Base-by-base conservation (phyloP, 2,329 filamentous ascomycete genomes). In the Clonostachys chloroleuca region DNA sequence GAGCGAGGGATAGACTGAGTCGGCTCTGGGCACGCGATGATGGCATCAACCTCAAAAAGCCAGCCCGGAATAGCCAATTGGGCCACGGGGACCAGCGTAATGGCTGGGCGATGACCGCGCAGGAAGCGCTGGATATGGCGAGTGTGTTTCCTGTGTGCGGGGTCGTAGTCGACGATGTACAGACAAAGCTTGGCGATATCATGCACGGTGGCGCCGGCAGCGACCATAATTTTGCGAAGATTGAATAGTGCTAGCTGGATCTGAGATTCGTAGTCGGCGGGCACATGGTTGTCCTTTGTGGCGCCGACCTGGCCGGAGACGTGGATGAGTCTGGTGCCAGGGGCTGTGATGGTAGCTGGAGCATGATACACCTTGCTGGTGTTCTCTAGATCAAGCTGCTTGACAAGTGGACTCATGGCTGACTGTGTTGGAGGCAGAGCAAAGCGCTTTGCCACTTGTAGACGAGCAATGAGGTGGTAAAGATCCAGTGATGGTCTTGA, bases 31-130 rank as follows among this genome's bases (percentile, higher is more conserved):
- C 54, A 14, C 7, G 54, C 57, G 7, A 64, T 57, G 5, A 70
- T 55, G 6, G 72, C 72, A 34, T 73, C 70, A 36, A 75, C 61
- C 58, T 75, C 70, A 50, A 75, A 68, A 4, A 70, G 56, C 59
- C 63, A 69, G 5, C 53, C 54, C 3, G 69, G 60, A 2, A 57
- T 52, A 0, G 70, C 71, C 5, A 76, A 60, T 34, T 61, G 51
- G 0, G 61, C 53, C 5, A 74, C 70, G 3, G 72, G 69, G 1
- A 73, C 61, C 5, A 75, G 54, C 0, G 69, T 73, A 12, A 67
- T 66, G 14, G 66, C 64, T 0, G 71, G 72, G 5, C 67, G 62
- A 53, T 73, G 70, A 4, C 57, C 54, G 3, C 52, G 53, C 5
- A 72, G 53, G 50, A 69, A 72, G 3, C 57, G 57, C 44, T 69